A percentile compares a stretch with the other conserved stretches of the same genome.
Conservation (phyloP, 108 stramenopile genomes). For the Cylindrotheca closterium region DNA sequence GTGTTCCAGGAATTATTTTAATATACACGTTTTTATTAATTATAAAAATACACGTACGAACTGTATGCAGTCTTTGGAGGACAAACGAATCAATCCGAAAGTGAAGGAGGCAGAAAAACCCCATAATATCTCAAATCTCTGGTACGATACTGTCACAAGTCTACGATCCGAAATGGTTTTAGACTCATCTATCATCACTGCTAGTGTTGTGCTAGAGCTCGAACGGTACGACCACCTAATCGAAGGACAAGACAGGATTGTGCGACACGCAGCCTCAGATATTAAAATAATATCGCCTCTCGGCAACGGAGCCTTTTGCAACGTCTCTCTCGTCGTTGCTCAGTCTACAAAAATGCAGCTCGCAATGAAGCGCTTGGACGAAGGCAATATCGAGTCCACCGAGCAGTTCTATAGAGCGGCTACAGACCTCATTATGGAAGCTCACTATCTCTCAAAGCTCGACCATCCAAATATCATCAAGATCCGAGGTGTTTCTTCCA, state of each 20-base stretch:
- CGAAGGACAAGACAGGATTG: background rate
- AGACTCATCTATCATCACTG: too few relatives aligned
- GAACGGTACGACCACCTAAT: conserved; percentile 2
- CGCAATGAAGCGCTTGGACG: conserved; percentile 19
- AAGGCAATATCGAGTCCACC: background rate
- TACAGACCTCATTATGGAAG: conserved; percentile 34
- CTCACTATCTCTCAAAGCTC: conserved; percentile 21
- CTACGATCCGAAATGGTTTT: too few relatives aligned
- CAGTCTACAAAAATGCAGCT: background rate
- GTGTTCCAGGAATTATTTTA: too few relatives aligned
- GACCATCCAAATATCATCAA: conserved; percentile 37
- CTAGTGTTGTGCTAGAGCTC: background rate
- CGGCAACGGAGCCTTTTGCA: conserved; percentile 14
- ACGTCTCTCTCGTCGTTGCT: conserved; percentile 13
- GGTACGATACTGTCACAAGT: too few relatives aligned
- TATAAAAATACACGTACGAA: too few relatives aligned
- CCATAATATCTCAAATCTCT: too few relatives aligned
- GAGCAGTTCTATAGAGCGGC: conserved; percentile 23
- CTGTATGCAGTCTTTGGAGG: too few relatives aligned
- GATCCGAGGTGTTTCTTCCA: conserved; percentile 15
- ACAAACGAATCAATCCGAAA: too few relatives aligned
- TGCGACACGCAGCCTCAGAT: conserved; percentile 3
- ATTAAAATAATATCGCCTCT: background rate
- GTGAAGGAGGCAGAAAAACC: too few relatives aligned
- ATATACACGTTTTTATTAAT: too few relatives aligned